Evolutionary conservation across 129 eudicot genomes (phyloP), one percentile per base, ranked within the genome.

Genomic region (Deinandra increscens): DNA sequence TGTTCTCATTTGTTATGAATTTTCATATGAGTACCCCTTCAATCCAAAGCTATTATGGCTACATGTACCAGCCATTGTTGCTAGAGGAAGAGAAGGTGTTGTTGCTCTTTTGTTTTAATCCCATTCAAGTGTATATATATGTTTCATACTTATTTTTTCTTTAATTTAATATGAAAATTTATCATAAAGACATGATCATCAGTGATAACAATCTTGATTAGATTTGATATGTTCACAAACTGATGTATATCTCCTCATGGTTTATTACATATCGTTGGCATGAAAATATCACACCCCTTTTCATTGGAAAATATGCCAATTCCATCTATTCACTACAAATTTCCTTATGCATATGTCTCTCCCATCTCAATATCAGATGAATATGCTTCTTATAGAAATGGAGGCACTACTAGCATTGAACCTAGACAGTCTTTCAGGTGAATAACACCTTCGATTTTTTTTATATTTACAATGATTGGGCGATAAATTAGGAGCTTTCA

Each of bases 1-100:
- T 64, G 49, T 53, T 63, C 79, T 72, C 88, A 18, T 78, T 85
- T 55, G 75, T 76, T 39, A 36, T 73, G 71, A 86, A 72, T 82
- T 84, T 71, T 46, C 87, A 73, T 71, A 80, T 79, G 69, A 95
- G 87, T 91, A 88, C 95, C 94, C 97, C 97, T 90, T 86, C 91
- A 82, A 90, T 80, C 95, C 97, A 87, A 90, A 90, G 82, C 71
- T 75, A 60, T 75, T 46, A 64, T 60, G 77, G 85, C 80, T 80
- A 68, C 78, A 84, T 80, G 62, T 80, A 33, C 55, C 66, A 60
- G 39, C 82, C 86, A 19, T 71, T 72, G 60, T 84, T 88, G 95
- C 82, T 82, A 14, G 97, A 84, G 71, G 97, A 87, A 64, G 95
- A 82, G 64, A 90, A 85, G 88, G 97, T 90, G 76, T 61, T 62